Conservation (phyloP, 345 rosid genomes). For the Psidium friedrichsthalianum region DNA sequence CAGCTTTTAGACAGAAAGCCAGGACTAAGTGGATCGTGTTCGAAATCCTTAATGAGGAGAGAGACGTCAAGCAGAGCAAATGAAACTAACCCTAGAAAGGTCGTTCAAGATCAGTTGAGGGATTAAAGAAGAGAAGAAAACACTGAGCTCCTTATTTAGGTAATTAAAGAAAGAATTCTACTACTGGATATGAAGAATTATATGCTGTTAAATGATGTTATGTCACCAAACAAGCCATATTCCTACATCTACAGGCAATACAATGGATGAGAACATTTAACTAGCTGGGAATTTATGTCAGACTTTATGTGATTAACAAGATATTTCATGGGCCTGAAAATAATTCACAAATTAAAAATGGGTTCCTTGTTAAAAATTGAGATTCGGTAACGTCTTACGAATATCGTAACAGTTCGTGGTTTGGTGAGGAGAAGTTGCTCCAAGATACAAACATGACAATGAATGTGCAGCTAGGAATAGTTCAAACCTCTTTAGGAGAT, state of each 20-base stretch:
- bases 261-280: background rate
- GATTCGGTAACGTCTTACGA: background rate
- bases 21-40: background rate
- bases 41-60: background rate
- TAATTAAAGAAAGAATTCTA: background rate
- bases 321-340: background rate
- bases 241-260: background rate
- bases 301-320: background rate
- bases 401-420: background rate
- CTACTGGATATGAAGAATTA: background rate
- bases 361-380: background rate
- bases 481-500: slow-evolving; percentile 45
- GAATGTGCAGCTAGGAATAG: background rate
- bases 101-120: background rate
- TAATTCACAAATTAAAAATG: background rate
- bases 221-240: background rate
- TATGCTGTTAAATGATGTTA: background rate
- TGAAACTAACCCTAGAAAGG: background rate
- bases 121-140: background rate
- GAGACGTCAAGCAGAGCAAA: background rate
- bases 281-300: background rate
- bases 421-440: background rate
- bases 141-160: background rate
- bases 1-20: background rate
- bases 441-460: background rate